phyloP scores from a whole-genome alignment of 306 rosid species.

The Luffa acutangula region DNA sequence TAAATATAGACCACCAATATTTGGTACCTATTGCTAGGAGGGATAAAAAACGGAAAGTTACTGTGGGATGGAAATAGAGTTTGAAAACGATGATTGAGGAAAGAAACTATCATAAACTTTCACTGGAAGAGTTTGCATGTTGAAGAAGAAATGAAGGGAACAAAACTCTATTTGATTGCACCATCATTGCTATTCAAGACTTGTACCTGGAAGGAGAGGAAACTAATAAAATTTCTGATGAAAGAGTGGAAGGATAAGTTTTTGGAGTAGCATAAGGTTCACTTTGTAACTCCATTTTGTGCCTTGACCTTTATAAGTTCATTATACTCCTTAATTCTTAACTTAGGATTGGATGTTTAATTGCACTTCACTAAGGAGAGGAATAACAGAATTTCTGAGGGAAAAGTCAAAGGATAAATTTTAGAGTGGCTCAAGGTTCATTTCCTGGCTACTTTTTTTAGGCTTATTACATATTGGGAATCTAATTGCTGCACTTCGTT shows the following conservation, averaged over 20 bases:
- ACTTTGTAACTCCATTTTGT: not conserved
- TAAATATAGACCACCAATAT: not conserved
- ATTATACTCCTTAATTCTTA: not conserved
- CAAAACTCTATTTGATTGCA: not conserved
- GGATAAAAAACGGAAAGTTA: not conserved
- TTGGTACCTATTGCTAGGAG: not conserved
- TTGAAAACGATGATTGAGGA: not conserved
- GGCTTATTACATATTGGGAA: not conserved
- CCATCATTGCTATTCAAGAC: not conserved
- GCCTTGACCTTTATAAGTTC: not conserved
- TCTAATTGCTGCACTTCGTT: not conserved
- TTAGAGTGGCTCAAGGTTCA: not conserved
- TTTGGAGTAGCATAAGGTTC: not conserved
- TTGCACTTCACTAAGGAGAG: not conserved
- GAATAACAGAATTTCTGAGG: not conserved
- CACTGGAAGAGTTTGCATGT: not conserved
- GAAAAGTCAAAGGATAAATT: not conserved
- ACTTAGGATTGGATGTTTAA: not conserved
- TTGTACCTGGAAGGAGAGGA: not conserved
- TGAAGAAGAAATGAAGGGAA: not conserved
- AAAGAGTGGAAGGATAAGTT: not conserved
- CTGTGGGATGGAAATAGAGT: not conserved
- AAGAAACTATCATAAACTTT: not conserved
- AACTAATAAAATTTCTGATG: not conserved
- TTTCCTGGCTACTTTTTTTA: not conserved